Evolutionary conservation across 352 stramenopile species (phyloP).

Genomic region (Phytophthora sp.): DNA sequence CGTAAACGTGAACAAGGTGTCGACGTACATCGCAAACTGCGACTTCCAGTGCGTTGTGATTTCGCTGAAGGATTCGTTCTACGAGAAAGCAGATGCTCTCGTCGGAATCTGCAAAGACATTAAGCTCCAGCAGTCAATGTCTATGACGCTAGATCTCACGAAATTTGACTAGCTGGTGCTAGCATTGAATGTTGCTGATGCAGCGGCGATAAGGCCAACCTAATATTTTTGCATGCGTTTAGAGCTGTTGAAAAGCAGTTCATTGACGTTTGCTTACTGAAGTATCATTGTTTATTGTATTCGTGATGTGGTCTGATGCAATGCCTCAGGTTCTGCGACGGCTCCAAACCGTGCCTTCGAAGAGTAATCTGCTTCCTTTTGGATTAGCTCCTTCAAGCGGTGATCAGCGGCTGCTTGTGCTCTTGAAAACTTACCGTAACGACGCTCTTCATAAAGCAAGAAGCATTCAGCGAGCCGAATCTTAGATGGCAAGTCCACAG

Average conservation of each 20-base stretch:
- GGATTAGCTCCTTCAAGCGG: conserved; percentile 58
- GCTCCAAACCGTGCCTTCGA: conserved; percentile 56
- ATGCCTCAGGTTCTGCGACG: conserved; percentile 11
- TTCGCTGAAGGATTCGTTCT: conserved; percentile 98
- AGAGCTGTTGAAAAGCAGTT: not conserved
- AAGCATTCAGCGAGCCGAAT: conserved; percentile 66
- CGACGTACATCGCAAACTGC: conserved; percentile 95
- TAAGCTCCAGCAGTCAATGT: conserved; percentile 67
- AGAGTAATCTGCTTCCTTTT: conserved; percentile 65
- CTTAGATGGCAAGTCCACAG: conserved; percentile 47
- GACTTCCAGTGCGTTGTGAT: conserved; percentile 99
- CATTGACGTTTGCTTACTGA: too few species aligned
- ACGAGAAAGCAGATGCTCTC: conserved; percentile 93
- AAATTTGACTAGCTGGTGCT: conserved; percentile 68
- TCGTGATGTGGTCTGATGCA: not conserved
- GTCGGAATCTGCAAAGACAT: conserved; percentile 93
- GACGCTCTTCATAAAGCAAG: conserved; percentile 61
- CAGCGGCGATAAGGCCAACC: not conserved
- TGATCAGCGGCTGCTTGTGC: conserved; percentile 41
- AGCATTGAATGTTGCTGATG: too few species aligned
- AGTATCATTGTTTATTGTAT: too few species aligned
- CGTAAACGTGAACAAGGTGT: conserved; percentile 99
- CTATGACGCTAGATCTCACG: conserved; percentile 85
- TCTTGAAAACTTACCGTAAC: conserved; percentile 48
- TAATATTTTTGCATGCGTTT: conserved; percentile 20